phyloP scores from a whole-genome alignment of 2,329 filamentous ascomycete species.

The Epichloe festucae region DNA sequence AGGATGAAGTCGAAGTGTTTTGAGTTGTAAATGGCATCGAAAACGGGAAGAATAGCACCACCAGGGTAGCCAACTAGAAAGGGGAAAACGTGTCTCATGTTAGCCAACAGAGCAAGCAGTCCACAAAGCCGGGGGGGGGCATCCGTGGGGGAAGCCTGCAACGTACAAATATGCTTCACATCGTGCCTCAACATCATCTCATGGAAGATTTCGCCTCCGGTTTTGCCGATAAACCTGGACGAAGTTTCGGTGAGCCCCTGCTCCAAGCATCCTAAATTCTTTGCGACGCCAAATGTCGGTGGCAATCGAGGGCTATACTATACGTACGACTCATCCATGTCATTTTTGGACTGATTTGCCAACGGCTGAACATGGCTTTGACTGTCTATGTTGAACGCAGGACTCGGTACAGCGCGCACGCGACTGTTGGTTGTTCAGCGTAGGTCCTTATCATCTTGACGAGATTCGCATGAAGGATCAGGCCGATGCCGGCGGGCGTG shows the following conservation, averaged over 20 bases:
- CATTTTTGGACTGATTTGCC: slow-evolving; percentile 42
- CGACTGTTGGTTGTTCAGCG: slow-evolving; percentile 14
- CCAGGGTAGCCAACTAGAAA: slow-evolving; percentile 71
- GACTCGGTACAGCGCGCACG: slow-evolving; percentile 47
- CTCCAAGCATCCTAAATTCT: neutral
- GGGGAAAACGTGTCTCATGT: slow-evolving; percentile 8
- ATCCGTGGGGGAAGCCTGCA: neutral
- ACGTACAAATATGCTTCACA: slow-evolving; percentile 90
- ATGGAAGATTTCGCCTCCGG: slow-evolving; percentile 92
- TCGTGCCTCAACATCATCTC: slow-evolving; percentile 94
- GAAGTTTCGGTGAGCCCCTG: slow-evolving; percentile 1
- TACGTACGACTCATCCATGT: slow-evolving; percentile 78
- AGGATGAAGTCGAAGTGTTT: slow-evolving; percentile 93
- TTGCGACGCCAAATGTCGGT: neutral
- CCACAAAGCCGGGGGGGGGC: too few relatives aligned
- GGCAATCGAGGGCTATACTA: slow-evolving; percentile 21
- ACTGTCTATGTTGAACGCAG: slow-evolving; percentile 41
- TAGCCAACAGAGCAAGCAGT: slow-evolving; percentile 8
- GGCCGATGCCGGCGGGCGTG: slow-evolving; percentile 7
- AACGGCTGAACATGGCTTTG: slow-evolving; percentile 57
- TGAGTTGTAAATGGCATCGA: slow-evolving; percentile 98
- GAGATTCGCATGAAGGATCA: neutral
- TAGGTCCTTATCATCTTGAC: neutral
- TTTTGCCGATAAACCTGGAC: slow-evolving; percentile 77
- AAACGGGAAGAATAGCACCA: slow-evolving; percentile 92